Percentiles rank a stretch among this genome's conserved stretches.
phyloP scores from a whole-genome alignment of 306 rosid species.

The Begonia fuchsioides region DNA sequence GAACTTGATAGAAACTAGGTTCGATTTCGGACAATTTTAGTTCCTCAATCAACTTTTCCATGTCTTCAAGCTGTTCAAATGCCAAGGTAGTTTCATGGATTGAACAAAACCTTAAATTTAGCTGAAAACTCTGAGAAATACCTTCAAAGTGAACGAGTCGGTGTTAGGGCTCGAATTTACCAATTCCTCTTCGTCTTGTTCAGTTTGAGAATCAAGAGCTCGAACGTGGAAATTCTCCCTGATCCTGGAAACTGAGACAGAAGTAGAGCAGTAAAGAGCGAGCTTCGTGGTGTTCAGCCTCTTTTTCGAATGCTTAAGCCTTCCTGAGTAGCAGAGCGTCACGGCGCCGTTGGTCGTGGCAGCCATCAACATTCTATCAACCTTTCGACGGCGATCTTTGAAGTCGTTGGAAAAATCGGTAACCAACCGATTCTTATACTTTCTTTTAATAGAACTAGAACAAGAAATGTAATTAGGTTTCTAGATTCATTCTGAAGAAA shows the following conservation, averaged over 20 bases:
- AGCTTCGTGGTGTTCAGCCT: constrained; percentile 6
- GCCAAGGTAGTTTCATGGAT: too few relatives aligned
- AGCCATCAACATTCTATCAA: constrained; percentile 8
- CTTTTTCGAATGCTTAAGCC: constrained; percentile 8
- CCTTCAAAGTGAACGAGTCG: constrained; percentile 21
- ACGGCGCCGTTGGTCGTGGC: constrained; percentile 11
- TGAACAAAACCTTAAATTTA: too few relatives aligned
- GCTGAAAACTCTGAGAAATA: constrained; percentile 2
- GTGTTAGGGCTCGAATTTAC: constrained; percentile 5
- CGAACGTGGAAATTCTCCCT: constrained; percentile 12
- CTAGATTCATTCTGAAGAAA: too few relatives aligned
- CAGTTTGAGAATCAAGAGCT: constrained; percentile 30
- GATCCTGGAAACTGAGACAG: constrained; percentile 10
- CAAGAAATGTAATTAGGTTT: too few relatives aligned
- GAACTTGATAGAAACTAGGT: too few relatives aligned
- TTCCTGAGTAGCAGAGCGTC: constrained; percentile 16
- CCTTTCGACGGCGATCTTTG: too few relatives aligned
- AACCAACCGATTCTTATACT: too few relatives aligned
- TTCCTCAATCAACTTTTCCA: too few relatives aligned
- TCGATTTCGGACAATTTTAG: too few relatives aligned
- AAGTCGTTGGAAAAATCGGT: too few relatives aligned
- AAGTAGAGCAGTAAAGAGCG: constrained; percentile 9
- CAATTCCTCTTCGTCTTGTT: constrained; percentile 8
- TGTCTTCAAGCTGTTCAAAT: too few relatives aligned
- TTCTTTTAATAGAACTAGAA: too few relatives aligned